Evolutionary conservation across 1,139 yeast genomes (phyloP).

Genomic region (Candida sanyaensis): DNA sequence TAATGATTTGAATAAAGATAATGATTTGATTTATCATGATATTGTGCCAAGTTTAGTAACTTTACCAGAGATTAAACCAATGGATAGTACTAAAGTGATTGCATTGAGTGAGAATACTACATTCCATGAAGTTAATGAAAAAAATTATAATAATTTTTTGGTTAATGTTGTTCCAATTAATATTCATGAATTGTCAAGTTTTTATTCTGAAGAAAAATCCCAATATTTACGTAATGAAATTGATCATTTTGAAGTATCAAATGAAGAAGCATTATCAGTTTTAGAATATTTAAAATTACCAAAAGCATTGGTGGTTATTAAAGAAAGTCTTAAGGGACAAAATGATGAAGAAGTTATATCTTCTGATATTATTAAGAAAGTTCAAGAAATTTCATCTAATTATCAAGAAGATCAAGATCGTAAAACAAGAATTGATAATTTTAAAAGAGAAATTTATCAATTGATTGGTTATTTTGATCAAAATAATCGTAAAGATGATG

Average conservation of each 20-base stretch:
- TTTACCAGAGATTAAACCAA: slow-evolving; percentile 61
- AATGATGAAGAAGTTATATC: slow-evolving; percentile 18
- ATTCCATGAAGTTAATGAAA: slow-evolving; percentile 50
- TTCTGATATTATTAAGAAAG: slow-evolving; percentile 20
- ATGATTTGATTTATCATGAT: slow-evolving; percentile 87
- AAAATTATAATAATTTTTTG: slow-evolving; percentile 60
- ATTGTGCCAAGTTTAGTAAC: slow-evolving; percentile 62
- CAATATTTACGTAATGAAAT: slow-evolving; percentile 70
- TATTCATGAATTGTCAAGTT: slow-evolving; percentile 83
- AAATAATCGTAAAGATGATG: slow-evolving; percentile 44
- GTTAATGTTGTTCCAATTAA: slow-evolving; percentile 82
- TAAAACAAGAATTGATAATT: slow-evolving; percentile 23
- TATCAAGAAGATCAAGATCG: slow-evolving; percentile 26
- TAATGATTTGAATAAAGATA: slow-evolving; percentile 66
- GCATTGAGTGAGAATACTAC: slow-evolving; percentile 43
- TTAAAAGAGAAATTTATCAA: slow-evolving; percentile 43
- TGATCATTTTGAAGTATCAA: slow-evolving; percentile 76
- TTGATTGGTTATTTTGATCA: slow-evolving; percentile 42
- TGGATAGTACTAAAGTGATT: slow-evolving; percentile 75
- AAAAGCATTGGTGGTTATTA: slow-evolving; percentile 57
- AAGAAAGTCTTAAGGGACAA: slow-evolving; percentile 22
- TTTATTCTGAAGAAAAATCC: slow-evolving; percentile 89
- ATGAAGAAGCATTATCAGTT: slow-evolving; percentile 76
- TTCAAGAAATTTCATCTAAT: slow-evolving; percentile 28
- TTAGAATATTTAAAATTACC: slow-evolving; percentile 82